These are phyloP conservation scores for Adiantum capillusveneris DNA, from an alignment of 75 land plant genomes.

Conservation along the genomic window DNA sequence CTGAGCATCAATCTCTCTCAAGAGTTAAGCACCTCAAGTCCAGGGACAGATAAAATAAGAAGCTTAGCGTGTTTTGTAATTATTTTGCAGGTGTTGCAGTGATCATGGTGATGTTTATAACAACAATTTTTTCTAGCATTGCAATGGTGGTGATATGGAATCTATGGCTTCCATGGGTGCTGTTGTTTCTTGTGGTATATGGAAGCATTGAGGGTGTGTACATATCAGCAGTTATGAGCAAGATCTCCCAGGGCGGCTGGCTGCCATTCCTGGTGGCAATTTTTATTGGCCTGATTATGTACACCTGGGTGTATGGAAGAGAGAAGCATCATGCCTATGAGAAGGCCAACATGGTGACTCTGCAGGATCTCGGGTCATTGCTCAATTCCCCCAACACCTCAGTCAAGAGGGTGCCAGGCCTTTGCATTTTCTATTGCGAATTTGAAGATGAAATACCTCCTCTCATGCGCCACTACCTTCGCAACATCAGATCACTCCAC, in stretches of 20 bases:
- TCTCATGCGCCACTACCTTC: conserved; percentile 34
- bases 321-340: conserved; percentile 35
- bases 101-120: conserved; percentile 55
- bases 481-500: conserved; percentile 37
- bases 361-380: conserved; percentile 13
- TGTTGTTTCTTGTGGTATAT: conserved; percentile 25
- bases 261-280: conserved; percentile 42
- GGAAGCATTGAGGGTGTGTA: conserved; percentile 37
- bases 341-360: conserved; percentile 18
- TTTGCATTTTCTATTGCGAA: conserved; percentile 50
- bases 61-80: too few species aligned
- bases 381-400: not conserved
- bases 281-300: conserved; percentile 30
- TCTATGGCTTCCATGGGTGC: conserved; percentile 9
- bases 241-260: conserved; percentile 57
- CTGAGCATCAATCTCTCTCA: not conserved
- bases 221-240: conserved; percentile 36
- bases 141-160: conserved; percentile 51
- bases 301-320: conserved; percentile 44
- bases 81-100: conserved; percentile 38
- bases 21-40: too few species aligned
- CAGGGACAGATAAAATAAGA: too few species aligned
- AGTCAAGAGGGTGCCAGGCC: conserved; percentile 32
- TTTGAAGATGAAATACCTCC: conserved; percentile 46
- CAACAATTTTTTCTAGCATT: conserved; percentile 36